These are phyloP conservation scores for Cytospora paraplurivora DNA, from an alignment of 2,329 filamentous ascomycete species.

Conservation along the genomic window DNA sequence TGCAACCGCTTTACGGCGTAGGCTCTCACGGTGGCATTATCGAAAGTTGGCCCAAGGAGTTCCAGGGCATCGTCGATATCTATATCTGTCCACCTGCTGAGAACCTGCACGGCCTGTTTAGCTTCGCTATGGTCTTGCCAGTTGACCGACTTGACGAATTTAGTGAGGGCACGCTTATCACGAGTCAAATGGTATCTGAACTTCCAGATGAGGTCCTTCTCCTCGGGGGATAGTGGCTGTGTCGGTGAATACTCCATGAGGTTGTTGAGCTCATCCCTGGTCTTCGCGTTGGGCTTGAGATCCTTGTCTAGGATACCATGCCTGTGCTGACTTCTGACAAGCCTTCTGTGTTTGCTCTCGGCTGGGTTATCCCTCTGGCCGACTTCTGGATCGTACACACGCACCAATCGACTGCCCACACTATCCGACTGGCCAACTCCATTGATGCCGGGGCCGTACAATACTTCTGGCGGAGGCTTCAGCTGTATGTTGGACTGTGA, in stretches of 20 bases:
- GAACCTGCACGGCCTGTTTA: conserved; percentile 83
- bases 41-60: conserved; percentile 87
- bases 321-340: conserved; percentile 86
- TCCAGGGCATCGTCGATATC: conserved; percentile 96
- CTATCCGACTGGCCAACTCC: conserved; percentile 57
- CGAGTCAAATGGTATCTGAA: conserved; percentile 92
- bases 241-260: conserved; percentile 94
- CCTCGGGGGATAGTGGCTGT: conserved; percentile 81
- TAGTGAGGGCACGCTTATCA: conserved; percentile 90
- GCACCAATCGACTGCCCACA: conserved; percentile 66
- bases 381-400: conserved; percentile 91
- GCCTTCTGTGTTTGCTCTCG: conserved; percentile 88
- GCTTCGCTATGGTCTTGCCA: conserved; percentile 87
- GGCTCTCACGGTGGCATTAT: conserved; percentile 82
- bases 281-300: conserved; percentile 92
- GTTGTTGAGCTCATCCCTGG: conserved; percentile 87
- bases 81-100: conserved; percentile 94
- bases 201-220: conserved; percentile 96
- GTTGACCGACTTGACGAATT: conserved; percentile 96
- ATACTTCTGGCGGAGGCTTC: conserved; percentile 84
- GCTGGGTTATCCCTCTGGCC: conserved; percentile 89
- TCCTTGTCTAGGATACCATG: conserved; percentile 95
- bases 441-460: conserved; percentile 87
- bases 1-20: conserved; percentile 91
- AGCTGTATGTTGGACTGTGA: conserved; percentile 70